phyloP scores from a whole-genome alignment of 495 filamentous ascomycete species.

The Hyaloscypha bicolor region DNA sequence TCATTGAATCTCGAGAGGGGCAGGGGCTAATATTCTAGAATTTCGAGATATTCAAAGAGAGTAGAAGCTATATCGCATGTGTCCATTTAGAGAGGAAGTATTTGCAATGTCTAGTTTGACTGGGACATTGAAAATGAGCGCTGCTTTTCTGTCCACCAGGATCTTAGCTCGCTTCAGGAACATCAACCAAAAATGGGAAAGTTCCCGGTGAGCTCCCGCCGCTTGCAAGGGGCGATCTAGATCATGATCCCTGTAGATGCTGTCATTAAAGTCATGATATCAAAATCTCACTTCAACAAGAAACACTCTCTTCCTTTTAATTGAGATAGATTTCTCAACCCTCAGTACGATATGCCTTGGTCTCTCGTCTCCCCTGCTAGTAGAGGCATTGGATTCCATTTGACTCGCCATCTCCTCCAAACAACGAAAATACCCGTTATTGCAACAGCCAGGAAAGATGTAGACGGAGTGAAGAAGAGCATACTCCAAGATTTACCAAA shows the following conservation, averaged over 20 bases:
- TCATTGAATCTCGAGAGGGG: too few species aligned
- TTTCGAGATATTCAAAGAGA: too few species aligned
- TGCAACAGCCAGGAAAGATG: conserved; percentile 67
- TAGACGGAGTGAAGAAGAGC: conserved; percentile 48
- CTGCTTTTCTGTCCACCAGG: too few species aligned
- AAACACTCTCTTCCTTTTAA: not conserved
- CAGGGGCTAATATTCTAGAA: too few species aligned
- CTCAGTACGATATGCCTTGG: conserved; percentile 21
- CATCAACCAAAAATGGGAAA: conserved; percentile 12
- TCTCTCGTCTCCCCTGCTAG: conserved; percentile 65
- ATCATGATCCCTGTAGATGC: conserved; percentile 25
- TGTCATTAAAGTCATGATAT: conserved; percentile 25
- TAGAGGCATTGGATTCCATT: conserved; percentile 72
- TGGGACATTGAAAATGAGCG: too few species aligned
- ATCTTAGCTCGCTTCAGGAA: not conserved
- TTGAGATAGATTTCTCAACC: not conserved
- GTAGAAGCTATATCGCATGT: too few species aligned
- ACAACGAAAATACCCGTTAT: conserved; percentile 69
- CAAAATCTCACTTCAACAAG: not conserved
- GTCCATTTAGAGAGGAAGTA: too few species aligned
- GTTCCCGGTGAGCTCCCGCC: conserved; percentile 7
- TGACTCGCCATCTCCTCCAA: conserved; percentile 67
- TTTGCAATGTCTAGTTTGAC: too few species aligned
- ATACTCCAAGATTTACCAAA: conserved; percentile 56
- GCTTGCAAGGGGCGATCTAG: conserved; percentile 3